Evolutionary conservation across 2,329 filamentous ascomycete species (phyloP), one percentile per base, ranked within the genome.

Genomic region (Aureobasidium sp.): DNA sequence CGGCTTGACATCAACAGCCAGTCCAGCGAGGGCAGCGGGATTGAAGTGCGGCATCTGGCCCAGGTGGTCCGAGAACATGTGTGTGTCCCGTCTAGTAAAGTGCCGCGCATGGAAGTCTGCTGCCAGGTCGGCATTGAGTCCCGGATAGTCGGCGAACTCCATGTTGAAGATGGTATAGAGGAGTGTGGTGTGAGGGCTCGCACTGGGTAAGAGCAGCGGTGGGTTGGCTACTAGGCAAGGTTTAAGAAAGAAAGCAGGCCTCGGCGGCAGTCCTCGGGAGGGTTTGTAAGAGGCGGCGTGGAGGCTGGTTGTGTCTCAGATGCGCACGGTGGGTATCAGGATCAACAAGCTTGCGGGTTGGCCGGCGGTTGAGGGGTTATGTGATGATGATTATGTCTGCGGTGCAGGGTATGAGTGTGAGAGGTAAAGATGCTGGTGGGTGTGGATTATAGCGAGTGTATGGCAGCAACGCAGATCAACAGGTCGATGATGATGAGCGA

Each of bases 1-100:
- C 44, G 78, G 78, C 71, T 80, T 81, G 68, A 79, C 77, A 68
- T 80, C 77, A 66, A 63, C 62, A 25, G 64, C 62, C 34, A 65
- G 62, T 41, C 61, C 61, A 10, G 68, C 71, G 68, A 61, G 66
- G 62, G 61, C 71, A 70, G 64, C 65, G 1, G 45, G 54, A 50
- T 58, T 66, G 58, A 49, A 61, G 50, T 51, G 58, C n/a, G 64
- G 61, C 50, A 61, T 62, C 55, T 55, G 59, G 21, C 37, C 48
- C 9, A 58, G 44, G 6, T 53, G 42, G 32, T 53, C 48, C 27
- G 53, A 36, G 16, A 59, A 58, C 53, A 61, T 53, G 49, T 62
- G 54, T 21, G 61, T 59, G 47, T 58, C 54, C 39, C 54, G 30
- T n/a, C 61, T 50, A 29, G 45, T 68, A 34, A 65, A 63, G 50